Evolutionary conservation across 345 rosid species (phyloP), one percentile per base, ranked within the genome.

Genomic region (Aquilaria malaccensis): DNA sequence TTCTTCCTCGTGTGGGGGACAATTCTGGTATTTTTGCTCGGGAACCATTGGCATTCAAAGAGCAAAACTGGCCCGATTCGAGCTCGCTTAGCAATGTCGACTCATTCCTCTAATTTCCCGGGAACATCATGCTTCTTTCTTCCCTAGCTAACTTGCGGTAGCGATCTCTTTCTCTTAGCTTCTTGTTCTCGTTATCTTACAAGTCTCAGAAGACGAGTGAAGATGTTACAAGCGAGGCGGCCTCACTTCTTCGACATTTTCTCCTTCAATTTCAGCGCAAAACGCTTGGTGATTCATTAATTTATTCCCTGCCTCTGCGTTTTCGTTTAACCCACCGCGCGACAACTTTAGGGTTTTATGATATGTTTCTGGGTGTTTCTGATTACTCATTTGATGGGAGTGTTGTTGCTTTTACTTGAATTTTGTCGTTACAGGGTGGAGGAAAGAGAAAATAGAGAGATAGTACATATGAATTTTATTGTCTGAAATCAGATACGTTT

Each of bases 201-300:
- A 50, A 29, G 13, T 7, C 11, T 9, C 47, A 15, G n/a, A 32
- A 63, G 67, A 29, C 67, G 7, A 43, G 14, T 30, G 56, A 62
- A 61, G 65, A 74, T 70, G 80, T 52, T 52, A 47, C 65, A 59
- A 45, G 54, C 64, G 3, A 71, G 71, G 67, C 63, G 75, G 33
- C 82, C 83, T 50, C 79, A 69, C 63, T 81, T 80, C 72, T 73
- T 70, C 45, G 70, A 78, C 53, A 57, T 77, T 15, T 82, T 74
- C 65, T 81, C 83, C 58, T 67, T 76, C 45, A 67, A 65, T 58
- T 50, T 64, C 48, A 70, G 75, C 58, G 57, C 79, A 11, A 50
- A 60, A 2, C 60, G 78, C 65, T 68, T 81, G 81, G 87, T 82
- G 74, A 54, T 57, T 32, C 46, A 32, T 33, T 9, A 14, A 64